Evolutionary conservation across 2,329 filamentous ascomycete species (phyloP).

Genomic region (Hypoxylon rubiginosum): DNA sequence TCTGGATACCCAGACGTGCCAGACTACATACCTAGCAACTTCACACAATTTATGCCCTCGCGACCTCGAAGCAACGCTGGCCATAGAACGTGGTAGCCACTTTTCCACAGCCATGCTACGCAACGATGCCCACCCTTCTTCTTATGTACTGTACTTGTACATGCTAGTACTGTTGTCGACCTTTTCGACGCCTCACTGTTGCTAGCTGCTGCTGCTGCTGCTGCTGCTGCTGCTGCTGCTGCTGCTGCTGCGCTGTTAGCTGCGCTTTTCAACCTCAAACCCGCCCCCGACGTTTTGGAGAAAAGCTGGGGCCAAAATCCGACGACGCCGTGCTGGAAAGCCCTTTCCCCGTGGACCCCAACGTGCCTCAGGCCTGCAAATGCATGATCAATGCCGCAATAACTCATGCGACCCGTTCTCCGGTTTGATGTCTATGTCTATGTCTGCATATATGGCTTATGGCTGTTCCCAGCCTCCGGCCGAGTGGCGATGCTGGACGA

Average conservation of each 20-base stretch:
- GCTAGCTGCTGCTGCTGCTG: slow-evolving; percentile 8
- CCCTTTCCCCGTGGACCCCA: slow-evolving; percentile 22
- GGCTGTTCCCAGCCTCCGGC: slow-evolving; percentile 34
- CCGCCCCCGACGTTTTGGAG: slow-evolving; percentile 43
- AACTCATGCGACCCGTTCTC: slow-evolving; percentile 18
- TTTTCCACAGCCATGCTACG: slow-evolving; percentile 31
- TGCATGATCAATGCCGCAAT: slow-evolving; percentile 29
- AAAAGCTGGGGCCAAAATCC: slow-evolving; percentile 26
- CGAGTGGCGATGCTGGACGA: slow-evolving; percentile 49
- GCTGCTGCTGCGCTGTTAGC: slow-evolving; percentile 15
- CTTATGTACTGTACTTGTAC: slow-evolving; percentile 6
- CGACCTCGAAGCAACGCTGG: slow-evolving; percentile 26
- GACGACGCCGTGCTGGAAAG: slow-evolving; percentile 18
- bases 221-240: slow-evolving; percentile 20
- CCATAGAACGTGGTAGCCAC: slow-evolving; percentile 38
- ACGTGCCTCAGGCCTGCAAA: slow-evolving; percentile 10
- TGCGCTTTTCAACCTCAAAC: slow-evolving; percentile 46
- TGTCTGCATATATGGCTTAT: slow-evolving; percentile 27
- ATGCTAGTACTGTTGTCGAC: slow-evolving; percentile 28
- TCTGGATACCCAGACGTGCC: slow-evolving; percentile 11
- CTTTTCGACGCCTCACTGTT: slow-evolving; percentile 38
- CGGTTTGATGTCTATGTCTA: slow-evolving; percentile 14
- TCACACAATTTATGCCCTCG: slow-evolving; percentile 30
- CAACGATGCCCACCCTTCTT: slow-evolving; percentile 16
- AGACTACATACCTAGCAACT: slow-evolving; percentile 27